These are phyloP conservation scores for Leucocoprinus sp. DNA, from an alignment of 768 basidiomycete species.

Conservation along the genomic window DNA sequence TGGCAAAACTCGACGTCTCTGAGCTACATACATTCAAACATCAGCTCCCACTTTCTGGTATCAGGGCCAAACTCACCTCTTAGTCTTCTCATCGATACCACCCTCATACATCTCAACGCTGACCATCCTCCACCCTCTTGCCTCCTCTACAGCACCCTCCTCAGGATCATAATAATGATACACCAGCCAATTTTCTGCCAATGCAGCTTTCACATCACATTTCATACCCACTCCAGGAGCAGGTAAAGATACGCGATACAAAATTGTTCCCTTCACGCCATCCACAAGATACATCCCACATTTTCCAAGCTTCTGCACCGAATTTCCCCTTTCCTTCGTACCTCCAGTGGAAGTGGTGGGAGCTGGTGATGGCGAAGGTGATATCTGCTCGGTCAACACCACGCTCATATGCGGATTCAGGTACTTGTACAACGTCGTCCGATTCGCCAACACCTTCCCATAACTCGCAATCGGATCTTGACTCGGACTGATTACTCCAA, in stretches of 20 bases:
- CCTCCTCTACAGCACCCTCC: constrained; percentile 31
- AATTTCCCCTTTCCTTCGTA: constrained; percentile 12
- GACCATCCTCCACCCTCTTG: constrained; percentile 68
- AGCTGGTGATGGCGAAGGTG: background rate
- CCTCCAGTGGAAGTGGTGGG: background rate
- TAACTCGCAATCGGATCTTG: constrained; percentile 60
- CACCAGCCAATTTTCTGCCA: constrained; percentile 91
- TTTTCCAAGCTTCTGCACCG: constrained; percentile 12
- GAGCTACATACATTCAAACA: constrained; percentile 23
- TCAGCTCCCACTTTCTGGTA: background rate
- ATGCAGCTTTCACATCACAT: constrained; percentile 60
- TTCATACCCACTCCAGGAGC: constrained; percentile 18
- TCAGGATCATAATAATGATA: constrained; percentile 76
- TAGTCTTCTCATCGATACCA: constrained; percentile 55
- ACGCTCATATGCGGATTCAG: constrained; percentile 75
- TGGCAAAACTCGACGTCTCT: constrained; percentile 38
- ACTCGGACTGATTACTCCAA: constrained; percentile 38
- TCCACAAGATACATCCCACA: constrained; percentile 80
- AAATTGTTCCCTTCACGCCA: constrained; percentile 61
- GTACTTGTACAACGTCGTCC: constrained; percentile 90
- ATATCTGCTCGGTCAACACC: constrained; percentile 39
- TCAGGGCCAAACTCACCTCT: constrained; percentile 42
- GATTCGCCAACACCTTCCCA: constrained; percentile 81
- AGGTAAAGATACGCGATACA: constrained; percentile 61
- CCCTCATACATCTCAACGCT: constrained; percentile 91